Base-by-base conservation (phyloP, 2,329 filamentous ascomycete genomes). In the Neofusicoccum sp. region DNA sequence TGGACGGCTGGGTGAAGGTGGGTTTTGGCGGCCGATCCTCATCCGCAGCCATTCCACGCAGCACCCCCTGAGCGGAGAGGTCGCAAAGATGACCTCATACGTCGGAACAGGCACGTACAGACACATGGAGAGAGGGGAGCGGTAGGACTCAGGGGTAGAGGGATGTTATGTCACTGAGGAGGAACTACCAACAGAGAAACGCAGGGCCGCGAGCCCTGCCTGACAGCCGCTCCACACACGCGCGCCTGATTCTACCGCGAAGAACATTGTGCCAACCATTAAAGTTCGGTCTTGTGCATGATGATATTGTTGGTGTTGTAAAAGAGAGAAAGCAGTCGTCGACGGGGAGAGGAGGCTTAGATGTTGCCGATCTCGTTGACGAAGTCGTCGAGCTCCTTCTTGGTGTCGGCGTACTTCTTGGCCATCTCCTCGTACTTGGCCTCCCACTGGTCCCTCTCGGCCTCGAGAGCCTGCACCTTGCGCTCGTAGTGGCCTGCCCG, bases 401-500 rank as follows among this genome's bases (percentile, higher is more conserved):
- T 88, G 70, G 91, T 84, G 61, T 84, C 77, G 67, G 81, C 80
- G 83, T 96, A 89, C 82, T 97, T 96, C 86, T 93, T 89, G 70
- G 88, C 79, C 89, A 96, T 96, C 78, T 98, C 93, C 81, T 98
- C 95, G 82, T 96, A 98, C 84, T 99, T 98, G 79, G 84, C 76
- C 84, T 98, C 95, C 93, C 93, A 97, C 79, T 93, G 87, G 79
- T 97, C 92, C 72, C 91, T 89, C 76, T 93, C 86, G 73, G 86
- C 83, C 82, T 99, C 95, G 73, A 97, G 88, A 71, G 95, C 93
- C 80, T 97, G 91, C 70, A 98, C 95, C 85, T 98, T 98, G 81
- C 95, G 95, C 84, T 99, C 95, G 80, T 93, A 98, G 83, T 99
- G 93, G 72, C 93, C 95, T 73, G 93, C 93, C 85, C 98, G 98